Evolutionary conservation across 169 alveolate species (phyloP), one percentile per base, ranked within the genome.

Genomic region (Ichthyophthirius multifiliis): DNA sequence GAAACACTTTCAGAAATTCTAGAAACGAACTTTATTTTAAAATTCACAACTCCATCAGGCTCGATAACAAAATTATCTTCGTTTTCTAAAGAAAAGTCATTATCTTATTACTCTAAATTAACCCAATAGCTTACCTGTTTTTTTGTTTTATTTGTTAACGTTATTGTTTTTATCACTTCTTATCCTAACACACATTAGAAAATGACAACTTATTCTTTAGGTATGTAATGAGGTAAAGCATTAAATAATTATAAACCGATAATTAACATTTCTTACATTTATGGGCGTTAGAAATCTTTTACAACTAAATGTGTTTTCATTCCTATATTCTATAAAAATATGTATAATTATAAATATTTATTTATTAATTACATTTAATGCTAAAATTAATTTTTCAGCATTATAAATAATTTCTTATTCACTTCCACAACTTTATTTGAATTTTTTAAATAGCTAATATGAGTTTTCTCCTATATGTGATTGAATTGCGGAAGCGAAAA

Each of bases 191-290:
- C 87, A 44, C 97, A 94, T 1, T 96, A 90, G 85, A 94, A 96
- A 44, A 84, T 87, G n/a, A 96, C 94, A 37, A 82, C 67, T 47
- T 88, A 74, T 18, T 95, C 94, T 89, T 95, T 94, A 37, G 99
- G 98, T 16, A 94, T 93, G 80, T 93, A 96, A 75, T 94, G 97
- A 44, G 98, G 99, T 23, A 96, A 92, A 32, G 94, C 91, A 85
- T 93, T 93, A 73, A 92, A 95, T 31, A 96, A 84, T 45, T 81
- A 15, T 35, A 94, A 75, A 37, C 83, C 65, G 75, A 95, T 90
- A 37, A 96, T 78, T 39, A 95, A 85, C 83, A 94, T 83, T 91
- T 95, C 98, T 87, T 97, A 89, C 20, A 94, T 93, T 75, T 89
- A 86, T 12, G 96, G 96, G 30, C 73, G 78, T 0, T 83, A 82